Evolutionary conservation across 495 filamentous ascomycete species (phyloP).

Genomic region (Pyrenula massariospora): DNA sequence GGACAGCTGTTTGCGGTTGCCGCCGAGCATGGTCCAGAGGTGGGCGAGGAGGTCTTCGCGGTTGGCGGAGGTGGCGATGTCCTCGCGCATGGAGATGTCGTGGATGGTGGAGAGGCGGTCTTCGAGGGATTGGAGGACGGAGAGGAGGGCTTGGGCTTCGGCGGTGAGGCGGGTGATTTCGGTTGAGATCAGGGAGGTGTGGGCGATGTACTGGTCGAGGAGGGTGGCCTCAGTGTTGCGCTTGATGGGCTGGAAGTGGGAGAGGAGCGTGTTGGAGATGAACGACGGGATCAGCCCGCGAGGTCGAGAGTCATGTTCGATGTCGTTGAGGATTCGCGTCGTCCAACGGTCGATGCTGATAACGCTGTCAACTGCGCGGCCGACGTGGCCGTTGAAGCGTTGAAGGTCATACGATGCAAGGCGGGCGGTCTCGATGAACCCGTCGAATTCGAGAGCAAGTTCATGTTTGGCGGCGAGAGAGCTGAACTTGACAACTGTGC

Average conservation of each 20-base stretch:
- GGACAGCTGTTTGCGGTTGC: conserved; percentile 39
- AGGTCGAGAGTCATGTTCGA: conserved; percentile 23
- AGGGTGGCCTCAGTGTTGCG: conserved; percentile 38
- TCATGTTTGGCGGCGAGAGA: conserved; percentile 38
- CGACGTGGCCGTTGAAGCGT: conserved; percentile 57
- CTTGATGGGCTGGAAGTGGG: conserved; percentile 41
- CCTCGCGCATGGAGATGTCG: conserved; percentile 46
- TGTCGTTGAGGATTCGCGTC: conserved; percentile 34
- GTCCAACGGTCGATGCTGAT: conserved; percentile 57
- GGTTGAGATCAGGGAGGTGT: conserved; percentile 51
- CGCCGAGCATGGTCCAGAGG: conserved; percentile 62
- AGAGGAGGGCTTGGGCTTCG: conserved; percentile 51
- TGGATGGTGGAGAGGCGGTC: conserved; percentile 50
- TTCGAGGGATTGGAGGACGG: conserved; percentile 47
- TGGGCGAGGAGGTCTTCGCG: conserved; percentile 48
- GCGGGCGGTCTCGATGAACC: conserved; percentile 49
- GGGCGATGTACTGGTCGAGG: conserved; percentile 51
- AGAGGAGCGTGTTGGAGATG: conserved; percentile 31
- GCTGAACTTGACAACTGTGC: conserved; percentile 46
- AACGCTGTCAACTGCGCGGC: conserved; percentile 55
- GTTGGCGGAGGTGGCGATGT: conserved; percentile 29
- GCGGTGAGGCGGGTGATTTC: conserved; percentile 49
- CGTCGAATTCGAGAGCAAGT: conserved; percentile 53
- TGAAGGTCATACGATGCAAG: conserved; percentile 45
- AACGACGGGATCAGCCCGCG: conserved; percentile 26